Conservation (phyloP, 164 flowering plant genomes). For the Annona cherimola region DNA sequence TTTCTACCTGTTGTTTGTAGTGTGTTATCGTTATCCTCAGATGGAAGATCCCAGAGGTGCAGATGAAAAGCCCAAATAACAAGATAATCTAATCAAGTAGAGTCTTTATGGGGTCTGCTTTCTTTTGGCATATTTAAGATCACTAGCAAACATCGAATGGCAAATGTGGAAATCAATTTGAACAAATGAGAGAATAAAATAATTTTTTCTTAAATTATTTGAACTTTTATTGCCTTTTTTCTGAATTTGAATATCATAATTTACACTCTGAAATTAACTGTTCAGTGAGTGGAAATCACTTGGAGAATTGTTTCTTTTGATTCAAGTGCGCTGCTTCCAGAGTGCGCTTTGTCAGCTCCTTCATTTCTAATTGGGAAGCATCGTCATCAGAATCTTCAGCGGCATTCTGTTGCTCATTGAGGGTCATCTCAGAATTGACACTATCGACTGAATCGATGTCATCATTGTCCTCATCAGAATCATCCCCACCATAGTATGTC, state of each 20-base stretch:
- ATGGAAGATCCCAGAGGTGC: no score
- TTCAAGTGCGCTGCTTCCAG: background rate
- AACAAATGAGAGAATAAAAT: background rate
- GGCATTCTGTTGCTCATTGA: conserved; percentile 17
- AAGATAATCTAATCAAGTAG: background rate
- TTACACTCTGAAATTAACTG: background rate
- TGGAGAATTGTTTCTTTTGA: background rate
- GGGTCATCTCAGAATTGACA: conserved; percentile 20
- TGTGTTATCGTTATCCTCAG: no score
- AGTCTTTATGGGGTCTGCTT: no score
- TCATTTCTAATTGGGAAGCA: background rate
- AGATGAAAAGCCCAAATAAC: background rate
- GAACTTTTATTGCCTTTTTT: background rate
- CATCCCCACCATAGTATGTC: conserved; percentile 33
- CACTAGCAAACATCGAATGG: background rate
- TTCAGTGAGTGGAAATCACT: background rate
- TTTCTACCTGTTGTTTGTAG: no score
- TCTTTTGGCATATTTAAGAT: no score
- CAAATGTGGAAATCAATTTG: background rate
- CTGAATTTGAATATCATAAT: background rate
- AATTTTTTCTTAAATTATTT: no score
- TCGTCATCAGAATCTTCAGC: conserved; percentile 19
- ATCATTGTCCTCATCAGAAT: conserved; percentile 26
- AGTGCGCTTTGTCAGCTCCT: background rate
- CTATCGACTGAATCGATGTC: conserved; percentile 9